Evolutionary conservation across 495 filamentous ascomycete genomes (phyloP).

Genomic region (Penicilliopsis zonata): DNA sequence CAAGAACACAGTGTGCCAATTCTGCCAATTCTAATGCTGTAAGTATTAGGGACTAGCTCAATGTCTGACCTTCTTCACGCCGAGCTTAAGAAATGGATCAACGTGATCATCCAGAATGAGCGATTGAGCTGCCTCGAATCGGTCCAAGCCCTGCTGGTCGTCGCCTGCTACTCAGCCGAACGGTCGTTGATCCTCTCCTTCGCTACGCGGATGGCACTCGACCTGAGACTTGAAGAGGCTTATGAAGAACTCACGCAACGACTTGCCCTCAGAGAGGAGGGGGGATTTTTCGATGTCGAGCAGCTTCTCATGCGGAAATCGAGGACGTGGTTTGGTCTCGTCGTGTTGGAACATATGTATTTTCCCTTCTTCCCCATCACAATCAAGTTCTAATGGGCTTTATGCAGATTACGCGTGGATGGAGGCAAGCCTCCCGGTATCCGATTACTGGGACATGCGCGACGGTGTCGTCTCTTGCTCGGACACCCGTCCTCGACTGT

Average conservation of each 20-base stretch:
- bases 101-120: slow-evolving; percentile 30
- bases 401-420: slow-evolving; percentile 33
- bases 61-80: slow-evolving; percentile 26
- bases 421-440: slow-evolving; percentile 37
- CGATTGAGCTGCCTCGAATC: slow-evolving; percentile 26
- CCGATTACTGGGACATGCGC: slow-evolving; percentile 22
- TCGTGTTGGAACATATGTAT: slow-evolving; percentile 37
- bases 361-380: too few species aligned
- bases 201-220: slow-evolving; percentile 34
- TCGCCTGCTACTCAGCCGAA: slow-evolving; percentile 37
- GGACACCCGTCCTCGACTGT: slow-evolving; percentile 27
- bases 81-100: slow-evolving; percentile 33
- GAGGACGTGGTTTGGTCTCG: slow-evolving; percentile 33
- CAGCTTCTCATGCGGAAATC: slow-evolving; percentile 24
- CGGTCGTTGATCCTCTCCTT: slow-evolving; percentile 33
- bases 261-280: slow-evolving; percentile 15
- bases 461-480: slow-evolving; percentile 31
- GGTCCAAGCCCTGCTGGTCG: slow-evolving; percentile 35
- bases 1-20: too few species aligned
- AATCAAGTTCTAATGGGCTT: too few species aligned
- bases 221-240: slow-evolving; percentile 28
- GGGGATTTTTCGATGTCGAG: slow-evolving; percentile 14
- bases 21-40: too few species aligned
- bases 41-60: too few species aligned
- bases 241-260: slow-evolving; percentile 26